Percentiles rank a stretch among this genome's conserved stretches.
Conservation (phyloP, 805 yeast genomes). For the Yarrowia sp. region DNA sequence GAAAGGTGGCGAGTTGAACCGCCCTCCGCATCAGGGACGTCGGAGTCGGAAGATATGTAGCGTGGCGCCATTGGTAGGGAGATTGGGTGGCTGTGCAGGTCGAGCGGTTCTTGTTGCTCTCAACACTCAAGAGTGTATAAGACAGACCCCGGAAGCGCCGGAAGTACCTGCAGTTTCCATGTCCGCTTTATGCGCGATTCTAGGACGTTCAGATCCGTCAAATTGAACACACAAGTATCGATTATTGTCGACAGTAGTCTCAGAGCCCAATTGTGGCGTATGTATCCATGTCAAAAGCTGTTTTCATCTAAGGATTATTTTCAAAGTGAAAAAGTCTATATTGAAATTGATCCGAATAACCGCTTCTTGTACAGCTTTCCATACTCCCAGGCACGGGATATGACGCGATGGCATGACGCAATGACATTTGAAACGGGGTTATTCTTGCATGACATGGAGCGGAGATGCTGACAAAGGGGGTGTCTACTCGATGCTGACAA, state of each 20-base stretch:
- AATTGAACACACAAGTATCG: too few relatives aligned
- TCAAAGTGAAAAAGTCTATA: neutral
- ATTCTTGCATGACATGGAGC: neutral
- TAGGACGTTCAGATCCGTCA: too few relatives aligned
- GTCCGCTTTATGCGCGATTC: too few relatives aligned
- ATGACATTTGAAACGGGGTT: neutral
- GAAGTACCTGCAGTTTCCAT: neutral
- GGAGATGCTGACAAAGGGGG: too few relatives aligned
- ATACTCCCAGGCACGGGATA: neutral
- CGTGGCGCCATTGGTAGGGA: conserved; percentile 6
- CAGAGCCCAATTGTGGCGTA: neutral
- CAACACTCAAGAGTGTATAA: too few relatives aligned
- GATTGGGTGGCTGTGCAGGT: too few relatives aligned
- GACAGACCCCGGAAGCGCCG: neutral
- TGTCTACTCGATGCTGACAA: too few relatives aligned
- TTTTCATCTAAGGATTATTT: neutral
- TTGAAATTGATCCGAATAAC: neutral
- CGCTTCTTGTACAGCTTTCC: neutral
- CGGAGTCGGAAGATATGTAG: neutral
- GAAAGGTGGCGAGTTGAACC: conserved; percentile 15
- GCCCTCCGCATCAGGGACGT: neutral
- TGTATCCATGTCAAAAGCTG: neutral
- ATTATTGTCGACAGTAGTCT: too few relatives aligned
- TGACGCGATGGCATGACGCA: neutral
- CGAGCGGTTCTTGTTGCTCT: too few relatives aligned